Conservation (phyloP, 164 flowering plant genomes). For the Kingdonia uniflora region DNA sequence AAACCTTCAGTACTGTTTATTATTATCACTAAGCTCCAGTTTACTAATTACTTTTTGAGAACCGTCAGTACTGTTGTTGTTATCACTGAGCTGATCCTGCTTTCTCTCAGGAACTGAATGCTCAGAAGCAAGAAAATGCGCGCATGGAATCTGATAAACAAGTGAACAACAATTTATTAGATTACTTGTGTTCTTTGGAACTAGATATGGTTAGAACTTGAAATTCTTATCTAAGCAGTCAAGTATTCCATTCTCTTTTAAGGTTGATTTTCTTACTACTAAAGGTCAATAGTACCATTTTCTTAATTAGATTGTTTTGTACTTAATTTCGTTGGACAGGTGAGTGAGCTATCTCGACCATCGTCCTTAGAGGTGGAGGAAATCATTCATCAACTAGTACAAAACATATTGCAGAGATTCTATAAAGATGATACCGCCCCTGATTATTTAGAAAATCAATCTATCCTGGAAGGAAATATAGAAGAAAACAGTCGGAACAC, state of each 20-base stretch:
- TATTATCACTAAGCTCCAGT: no score
- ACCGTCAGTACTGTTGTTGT: background rate
- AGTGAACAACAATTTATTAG: slow-evolving; percentile 50
- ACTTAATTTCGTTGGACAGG: slow-evolving; percentile 27
- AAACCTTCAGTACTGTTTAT: no score
- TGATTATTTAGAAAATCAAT: slow-evolving; percentile 18
- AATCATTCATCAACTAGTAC: slow-evolving; percentile 67
- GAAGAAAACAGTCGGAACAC: slow-evolving; percentile 16
- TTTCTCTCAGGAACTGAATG: slow-evolving; percentile 48
- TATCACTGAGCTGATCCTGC: slow-evolving; percentile 9
- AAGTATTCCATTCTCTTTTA: background rate
- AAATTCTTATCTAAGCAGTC: background rate
- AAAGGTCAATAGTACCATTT: no score
- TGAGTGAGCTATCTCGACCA: slow-evolving; percentile 61
- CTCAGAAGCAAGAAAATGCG: slow-evolving; percentile 39
- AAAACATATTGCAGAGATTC: slow-evolving; percentile 33
- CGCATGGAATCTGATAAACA: slow-evolving; percentile 30
- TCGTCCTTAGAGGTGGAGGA: slow-evolving; percentile 74
- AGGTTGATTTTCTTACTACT: no score
- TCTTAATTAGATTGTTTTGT: background rate
- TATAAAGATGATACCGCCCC: slow-evolving; percentile 36
- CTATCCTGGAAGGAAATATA: slow-evolving; percentile 13
- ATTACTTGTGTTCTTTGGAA: slow-evolving; percentile 68
- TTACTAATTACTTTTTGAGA: no score
- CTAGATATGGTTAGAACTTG: slow-evolving; percentile 50